A percentile compares a stretch with the other conserved stretches of the same genome.
Conservation (phyloP, 2,329 filamentous ascomycete species). For the Verticillium tricorpus region DNA sequence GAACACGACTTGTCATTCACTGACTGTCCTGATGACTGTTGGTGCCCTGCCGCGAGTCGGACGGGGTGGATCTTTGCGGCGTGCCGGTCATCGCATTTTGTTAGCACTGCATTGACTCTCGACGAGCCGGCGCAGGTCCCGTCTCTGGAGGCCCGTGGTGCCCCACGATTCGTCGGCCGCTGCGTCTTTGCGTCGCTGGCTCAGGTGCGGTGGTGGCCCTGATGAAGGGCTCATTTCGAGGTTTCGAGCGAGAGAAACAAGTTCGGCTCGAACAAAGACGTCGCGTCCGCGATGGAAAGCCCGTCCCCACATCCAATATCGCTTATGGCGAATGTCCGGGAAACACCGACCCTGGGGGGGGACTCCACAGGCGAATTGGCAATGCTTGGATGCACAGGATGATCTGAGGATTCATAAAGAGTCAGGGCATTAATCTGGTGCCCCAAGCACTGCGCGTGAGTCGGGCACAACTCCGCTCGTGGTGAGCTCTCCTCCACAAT, state of each 20-base stretch:
- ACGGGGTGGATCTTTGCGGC: not conserved
- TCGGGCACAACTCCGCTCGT: too few relatives aligned
- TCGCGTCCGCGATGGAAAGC: not conserved
- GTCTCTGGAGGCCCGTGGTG: constrained; percentile 1
- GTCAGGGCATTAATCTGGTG: not conserved
- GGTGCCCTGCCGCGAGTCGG: not conserved
- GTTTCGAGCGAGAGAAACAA: not conserved
- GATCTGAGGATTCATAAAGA: not conserved
- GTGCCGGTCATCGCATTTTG: constrained; percentile 11
- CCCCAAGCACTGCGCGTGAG: not conserved
- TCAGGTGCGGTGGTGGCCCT: constrained; percentile 4
- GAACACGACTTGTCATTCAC: not conserved
- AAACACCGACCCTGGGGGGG: constrained; percentile 4
- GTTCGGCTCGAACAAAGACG: not conserved
- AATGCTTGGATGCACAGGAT: constrained; percentile 7
- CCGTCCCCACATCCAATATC: constrained; percentile 14
- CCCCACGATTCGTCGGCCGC: not conserved
- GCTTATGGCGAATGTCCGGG: constrained; percentile 6
- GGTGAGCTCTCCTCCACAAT: not conserved
- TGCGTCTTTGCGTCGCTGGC: constrained; percentile 4
- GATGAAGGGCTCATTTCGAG: not conserved
- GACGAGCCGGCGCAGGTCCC: constrained; percentile 8
- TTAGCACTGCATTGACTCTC: constrained; percentile 10
- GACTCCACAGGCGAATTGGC: constrained; percentile 6
- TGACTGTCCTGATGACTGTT: not conserved